Base-by-base conservation (phyloP, 176 grass and related monocot species). In the Avena atlantica region DNA sequence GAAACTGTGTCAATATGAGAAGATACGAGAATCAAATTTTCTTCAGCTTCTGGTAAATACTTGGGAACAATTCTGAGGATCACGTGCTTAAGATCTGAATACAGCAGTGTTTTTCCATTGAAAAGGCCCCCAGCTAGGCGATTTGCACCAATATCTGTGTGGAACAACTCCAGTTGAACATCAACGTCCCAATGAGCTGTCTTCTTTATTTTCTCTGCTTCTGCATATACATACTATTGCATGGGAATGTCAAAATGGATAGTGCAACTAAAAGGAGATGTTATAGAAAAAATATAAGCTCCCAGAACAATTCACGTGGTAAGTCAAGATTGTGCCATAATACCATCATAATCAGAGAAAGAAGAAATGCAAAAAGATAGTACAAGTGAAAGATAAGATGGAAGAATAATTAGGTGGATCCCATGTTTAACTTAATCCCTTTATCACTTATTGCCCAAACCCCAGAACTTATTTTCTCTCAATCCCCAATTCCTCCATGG, bases 1-100 rank as follows among this genome's bases (percentile, higher is more conserved):
- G 93, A 93, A 88, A 99, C 97, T 40, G 97, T 99, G 67, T 99
- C 97, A 7, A 99, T 94, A 78, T 99, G 97, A 20, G 97, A 99
- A 91, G 97, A 99, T 79, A 99, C 89, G 7, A 99, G 89, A 84
- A 99, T 94, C 78, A 89, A 84, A 85, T 99, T 93, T 77, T 96
- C 97, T 79, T 92, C 92, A 2, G 92, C 92, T 92, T 96, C 85
- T 31, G 83, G 88, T 78, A 93, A 83, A 94, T 94, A 99, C 57
- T 99, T 99, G 29, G 97, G 97, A 84, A 91, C 75, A 89, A 99
- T 91, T 99, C 75, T 96, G 83, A 99, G 83, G 55, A 96, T 57
- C 52, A 99, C 97, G 89, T 96, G 97, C 78, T 91, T 96, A 82
- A 99, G 83, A 86, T 99, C 92, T 85, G 97, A 91, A 93, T 99